Evolutionary conservation across 345 rosid genomes (phyloP), one percentile per base, ranked within the genome.

Genomic region (Crucihimalaya himalaica): DNA sequence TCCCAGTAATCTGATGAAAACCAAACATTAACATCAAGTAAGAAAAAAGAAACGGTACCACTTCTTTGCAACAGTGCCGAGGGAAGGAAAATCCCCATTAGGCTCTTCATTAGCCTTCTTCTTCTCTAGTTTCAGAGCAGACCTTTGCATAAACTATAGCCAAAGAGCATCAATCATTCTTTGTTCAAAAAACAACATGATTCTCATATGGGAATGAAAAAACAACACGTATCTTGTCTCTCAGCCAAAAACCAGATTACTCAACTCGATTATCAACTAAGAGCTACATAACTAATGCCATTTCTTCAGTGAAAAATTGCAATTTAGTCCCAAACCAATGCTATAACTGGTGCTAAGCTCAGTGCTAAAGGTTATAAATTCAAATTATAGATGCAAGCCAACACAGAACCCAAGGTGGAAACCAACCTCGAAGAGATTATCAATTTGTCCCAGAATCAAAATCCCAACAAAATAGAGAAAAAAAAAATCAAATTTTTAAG

Each of bases 131-230:
- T 77, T 87, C 80, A 34, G 37, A 77, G 85, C 80, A 60, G 88
- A 91, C 78, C 93, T 86, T 83, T 93, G 96, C 97, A 93, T 91
- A 79, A 93, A 93, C 97, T 91, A 81, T 68, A 11, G 6, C 50
- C 18, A 58, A 14, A 51, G 27, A 57, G 29, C 16, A 64, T 43
- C 40, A 58, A 57, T 39, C 65, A 45, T 11, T 59, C 53, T 8
- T 18, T 5, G 45, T n/a, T 50, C 39, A 75, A 23, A 9, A 47
- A 74, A 34, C 2, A 34, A 28, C 6, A 20, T 15, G 16, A 34
- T 45, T 32, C 13, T 52, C 40, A 73, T 4, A 55, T 46, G 48
- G 8, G 56, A 16, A 46, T 27, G 16, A 27, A 19, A 15, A 35
- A 16, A 16, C 2, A 43, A 23, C 28, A n/a, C 18, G 15, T 25